Evolutionary conservation across 345 rosid genomes (phyloP), one percentile per base, ranked within the genome.

Genomic region (Salix viminalis): DNA sequence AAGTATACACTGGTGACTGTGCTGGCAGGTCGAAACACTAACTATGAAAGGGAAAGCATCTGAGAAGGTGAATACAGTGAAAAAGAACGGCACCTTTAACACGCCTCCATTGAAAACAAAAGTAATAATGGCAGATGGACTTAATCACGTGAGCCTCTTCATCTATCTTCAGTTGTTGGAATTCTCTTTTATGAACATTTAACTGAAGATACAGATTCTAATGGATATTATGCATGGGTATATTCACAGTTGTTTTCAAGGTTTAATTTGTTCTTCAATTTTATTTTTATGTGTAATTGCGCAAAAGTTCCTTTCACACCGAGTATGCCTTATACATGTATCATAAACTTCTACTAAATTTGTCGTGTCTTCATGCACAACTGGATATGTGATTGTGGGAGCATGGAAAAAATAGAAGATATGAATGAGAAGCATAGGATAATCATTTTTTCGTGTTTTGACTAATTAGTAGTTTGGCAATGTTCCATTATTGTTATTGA

Each of bases 111-210:
- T 83, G 75, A 88, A 69, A 79, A 24, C 82, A 26, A 92, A 89
- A 79, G 86, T 93, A 70, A 93, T 95, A 86, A 75, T 90, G 86
- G 92, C 84, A 37, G 98, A 93, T 28, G 92, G 89, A 79, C 81
- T 87, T 16, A 89, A 90, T 97, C 84, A 87, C 84, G 87, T 82
- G 46, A 12, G 19, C 76, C 28, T n/a, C 64, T 70, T 58, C 5
- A 36, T 70, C 12, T 69, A 2, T 42, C 7, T 72, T 64, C 28
- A 58, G 69, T 70, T 50, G 14, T 4, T 65, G 69, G 70, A 67
- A 65, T 42, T 18, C 50, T 62, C 23, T 70, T 42, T 28, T 50
- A 4, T 34, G 23, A 34, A 65, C 36, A 66, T 75, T 14, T 50
- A 39, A 34, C 36, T 19, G 2, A 19, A 75, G 39, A 42, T 46